Evolutionary conservation across 495 filamentous ascomycete species (phyloP), one percentile per base, ranked within the genome.

Genomic region (Penicillium bialowiezense): DNA sequence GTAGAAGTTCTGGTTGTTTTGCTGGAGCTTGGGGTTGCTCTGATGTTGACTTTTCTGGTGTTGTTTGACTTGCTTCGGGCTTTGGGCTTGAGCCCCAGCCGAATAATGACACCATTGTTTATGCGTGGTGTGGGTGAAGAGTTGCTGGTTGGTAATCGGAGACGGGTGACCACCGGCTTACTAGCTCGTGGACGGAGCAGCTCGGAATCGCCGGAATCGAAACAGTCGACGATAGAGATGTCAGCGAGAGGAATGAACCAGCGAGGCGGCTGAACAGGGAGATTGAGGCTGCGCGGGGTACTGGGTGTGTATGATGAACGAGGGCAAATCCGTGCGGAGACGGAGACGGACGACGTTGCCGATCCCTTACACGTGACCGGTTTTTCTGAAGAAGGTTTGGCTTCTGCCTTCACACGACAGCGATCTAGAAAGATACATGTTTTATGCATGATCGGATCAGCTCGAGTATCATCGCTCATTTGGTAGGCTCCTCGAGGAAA

Each of bases 31-130:
- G 35, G 12, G 31, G 7, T 33, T 36, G 26, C n/a, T 44, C 34
- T 6, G 49, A 19, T 14, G 31, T 26, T 19, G 37, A 14, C 33
- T 44, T 44, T 20, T 55, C 52, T 49, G 54, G 41, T 14, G 20
- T 42, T 21, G 50, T 9, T 1, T 26, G n/a, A 8, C 34, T 45
- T 0, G 54, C 13, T 20, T 62, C 50, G 4, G 58, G 31, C 15
- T 56, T 55, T 40, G 62, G 62, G 44, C 54, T 57, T 36, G 59
- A 63, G 56, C 59, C 62, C 62, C 62, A 65, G 50, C 56, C 57
- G 14, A 65, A 62, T 50, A 55, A 47, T 42, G 62, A 65, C 2
- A 65, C 29, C 62, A 65, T 64, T 21, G 48, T 33, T 32, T 41
- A n/a, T n/a, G 35, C 15, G 32, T 15, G 45, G 33, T 38, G 18